Base-by-base conservation (phyloP, 257 asterid genomes). In the Paulownia fortunei region DNA sequence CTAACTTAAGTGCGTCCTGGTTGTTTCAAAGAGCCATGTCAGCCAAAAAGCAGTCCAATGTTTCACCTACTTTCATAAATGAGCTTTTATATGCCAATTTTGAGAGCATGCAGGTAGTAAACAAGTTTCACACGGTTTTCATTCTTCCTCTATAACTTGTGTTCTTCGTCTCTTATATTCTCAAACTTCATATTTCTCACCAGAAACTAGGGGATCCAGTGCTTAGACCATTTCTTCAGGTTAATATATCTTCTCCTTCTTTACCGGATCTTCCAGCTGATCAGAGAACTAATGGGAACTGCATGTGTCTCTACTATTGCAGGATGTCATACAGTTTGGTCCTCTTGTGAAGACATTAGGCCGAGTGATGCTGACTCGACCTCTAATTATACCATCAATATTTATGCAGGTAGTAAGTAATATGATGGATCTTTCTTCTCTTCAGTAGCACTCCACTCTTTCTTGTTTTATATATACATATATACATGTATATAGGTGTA, bases 201-300 rank as follows among this genome's bases (percentile, higher is more conserved):
- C 86, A 95, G 98, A 89, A 86, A 85, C 92, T 95, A 21, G 99
- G 99, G 23, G 98, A 95, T 80, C 97, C 97, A 0, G 99, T 95
- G 86, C 90, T 95, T 78, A 87, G 98, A 73, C 99, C 99, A 11
- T 95, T 95, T 86, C 99, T 95, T 81, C 99, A 94, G 98, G 98
- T 93, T 74, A 67, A 58, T 51, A 32, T 44, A 47, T 19, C 41
- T 8, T 41, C 66, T 18, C 18, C 12, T 19, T 64, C 27, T 27
- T 59, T 74, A 47, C 69, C 9, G 11, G 37, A 55, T 80, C 55
- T 36, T 74, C 15, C 67, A 66, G 39, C 54, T 68, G 41, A 16
- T 18, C 39, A 52, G 39, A 73, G 42, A 77, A 79, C 69, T 73
- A 46, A 65, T 23, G n/a, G 55, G 59, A 51, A 36, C 6, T 64